These are phyloP conservation scores for Fusarium sp. DNA, from an alignment of 2,329 filamentous ascomycete genomes.

Conservation along the genomic window DNA sequence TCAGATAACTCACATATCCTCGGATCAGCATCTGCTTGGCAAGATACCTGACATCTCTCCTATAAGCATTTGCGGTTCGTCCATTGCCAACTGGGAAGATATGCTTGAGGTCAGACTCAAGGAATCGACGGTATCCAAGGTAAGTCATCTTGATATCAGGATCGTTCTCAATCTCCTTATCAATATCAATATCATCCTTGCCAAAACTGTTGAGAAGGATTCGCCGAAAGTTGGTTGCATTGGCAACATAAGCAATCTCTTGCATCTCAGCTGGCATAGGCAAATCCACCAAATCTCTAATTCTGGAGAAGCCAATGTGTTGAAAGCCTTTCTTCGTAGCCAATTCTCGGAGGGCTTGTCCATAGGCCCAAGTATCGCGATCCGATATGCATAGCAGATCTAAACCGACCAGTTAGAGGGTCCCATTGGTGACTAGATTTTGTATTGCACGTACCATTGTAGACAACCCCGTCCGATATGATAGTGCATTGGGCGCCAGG, in stretches of 20 bases:
- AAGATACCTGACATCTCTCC: conserved; percentile 47
- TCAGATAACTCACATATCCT: conserved; percentile 43
- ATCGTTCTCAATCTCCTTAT: conserved; percentile 48
- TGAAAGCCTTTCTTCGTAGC: conserved; percentile 54
- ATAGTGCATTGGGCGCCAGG: conserved; percentile 56
- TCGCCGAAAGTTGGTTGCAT: conserved; percentile 50
- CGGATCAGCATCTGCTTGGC: conserved; percentile 52
- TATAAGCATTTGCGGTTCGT: conserved; percentile 43
- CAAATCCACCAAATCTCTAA: conserved; percentile 61
- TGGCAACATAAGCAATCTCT: conserved; percentile 57
- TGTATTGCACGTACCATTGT: conserved; percentile 59
- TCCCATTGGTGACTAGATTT: rapidly evolving
- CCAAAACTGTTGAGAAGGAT: conserved; percentile 47
- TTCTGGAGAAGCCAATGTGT: conserved; percentile 61
- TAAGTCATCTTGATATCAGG: conserved; percentile 50
- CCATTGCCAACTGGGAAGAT: conserved; percentile 45
- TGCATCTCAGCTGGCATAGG: conserved; percentile 55
- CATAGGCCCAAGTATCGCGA: conserved; percentile 63
- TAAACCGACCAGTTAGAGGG: conserved; percentile 36
- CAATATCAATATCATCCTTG: conserved; percentile 46
- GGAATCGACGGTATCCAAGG: conserved; percentile 49
- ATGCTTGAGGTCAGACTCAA: conserved; percentile 50
- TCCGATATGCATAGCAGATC: conserved; percentile 64
- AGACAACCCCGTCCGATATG: conserved; percentile 66
- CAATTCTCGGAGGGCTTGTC: conserved; percentile 59